Evolutionary conservation across 2,329 filamentous ascomycete genomes (phyloP).

Genomic region (Aphanocladium album): DNA sequence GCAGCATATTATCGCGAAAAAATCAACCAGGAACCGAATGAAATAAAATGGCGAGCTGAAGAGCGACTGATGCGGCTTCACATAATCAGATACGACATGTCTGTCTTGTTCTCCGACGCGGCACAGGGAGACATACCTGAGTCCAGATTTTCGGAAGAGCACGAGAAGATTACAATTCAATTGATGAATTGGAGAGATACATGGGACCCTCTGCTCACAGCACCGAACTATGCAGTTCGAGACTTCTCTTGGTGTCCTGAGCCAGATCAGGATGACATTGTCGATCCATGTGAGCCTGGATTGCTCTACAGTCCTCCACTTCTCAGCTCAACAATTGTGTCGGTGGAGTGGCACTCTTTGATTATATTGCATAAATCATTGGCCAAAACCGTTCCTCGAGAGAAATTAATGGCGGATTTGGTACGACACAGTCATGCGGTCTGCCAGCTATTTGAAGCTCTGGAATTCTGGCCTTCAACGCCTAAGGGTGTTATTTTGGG

Average conservation of each 20-base stretch:
- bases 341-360: constrained; percentile 73
- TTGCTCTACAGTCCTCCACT: constrained; percentile 65
- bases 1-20: constrained; percentile 59
- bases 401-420: constrained; percentile 48
- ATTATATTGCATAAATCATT: constrained; percentile 78
- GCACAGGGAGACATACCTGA: constrained; percentile 58
- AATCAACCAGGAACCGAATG: constrained; percentile 52
- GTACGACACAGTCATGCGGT: constrained; percentile 60
- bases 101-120: constrained; percentile 67
- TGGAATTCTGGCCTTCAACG: constrained; percentile 65
- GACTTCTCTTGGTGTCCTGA: constrained; percentile 54
- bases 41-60: constrained; percentile 62
- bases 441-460: constrained; percentile 73
- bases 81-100: constrained; percentile 74
- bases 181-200: constrained; percentile 48
- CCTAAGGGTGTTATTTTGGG: constrained; percentile 67
- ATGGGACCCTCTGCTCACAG: constrained; percentile 57
- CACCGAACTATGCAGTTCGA: constrained; percentile 57
- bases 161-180: constrained; percentile 45
- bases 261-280: constrained; percentile 58
- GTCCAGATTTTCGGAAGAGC: constrained; percentile 61
- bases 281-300: constrained; percentile 66
- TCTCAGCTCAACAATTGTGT: constrained; percentile 69
- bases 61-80: constrained; percentile 61
- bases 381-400: constrained; percentile 52